A percentile compares a stretch with the other conserved stretches of the same genome.
These are phyloP conservation scores for Calycina marina DNA, from an alignment of 2,329 filamentous ascomycete genomes.

Conservation along the genomic window DNA sequence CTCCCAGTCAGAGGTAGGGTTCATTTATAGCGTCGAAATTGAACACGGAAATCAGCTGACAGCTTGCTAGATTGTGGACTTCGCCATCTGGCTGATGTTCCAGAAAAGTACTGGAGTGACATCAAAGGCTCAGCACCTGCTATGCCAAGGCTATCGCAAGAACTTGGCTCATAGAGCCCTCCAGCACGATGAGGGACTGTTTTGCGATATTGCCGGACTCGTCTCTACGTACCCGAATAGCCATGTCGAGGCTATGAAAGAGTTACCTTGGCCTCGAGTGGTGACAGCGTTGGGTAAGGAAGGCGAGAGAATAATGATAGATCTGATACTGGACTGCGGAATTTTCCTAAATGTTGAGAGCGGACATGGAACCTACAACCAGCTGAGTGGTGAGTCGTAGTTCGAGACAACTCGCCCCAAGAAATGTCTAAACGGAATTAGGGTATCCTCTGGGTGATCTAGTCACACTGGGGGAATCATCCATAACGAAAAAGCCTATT, in stretches of 20 bases:
- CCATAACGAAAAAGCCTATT: not conserved
- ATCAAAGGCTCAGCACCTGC: slow-evolving; percentile 52
- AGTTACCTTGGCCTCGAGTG: slow-evolving; percentile 59
- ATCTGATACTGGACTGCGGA: slow-evolving; percentile 62
- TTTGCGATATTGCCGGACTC: slow-evolving; percentile 48
- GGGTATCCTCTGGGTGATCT: slow-evolving; percentile 20
- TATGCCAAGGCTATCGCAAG: slow-evolving; percentile 71
- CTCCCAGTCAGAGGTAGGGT: slow-evolving; percentile 49
- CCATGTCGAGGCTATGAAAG: slow-evolving; percentile 54
- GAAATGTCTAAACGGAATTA: slow-evolving; percentile 3
- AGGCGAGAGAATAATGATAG: slow-evolving; percentile 64
- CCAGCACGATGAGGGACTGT: slow-evolving; percentile 16
- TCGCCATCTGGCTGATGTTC: slow-evolving; percentile 66
- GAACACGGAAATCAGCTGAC: slow-evolving; percentile 1
- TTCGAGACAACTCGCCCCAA: not conserved
- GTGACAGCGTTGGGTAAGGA: slow-evolving; percentile 59
- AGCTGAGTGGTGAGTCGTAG: slow-evolving; percentile 53
- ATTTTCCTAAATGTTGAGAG: slow-evolving; percentile 52
- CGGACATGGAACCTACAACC: slow-evolving; percentile 53
- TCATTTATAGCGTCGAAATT: not conserved
- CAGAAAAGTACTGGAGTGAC: slow-evolving; percentile 32
- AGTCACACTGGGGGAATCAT: slow-evolving; percentile 7
- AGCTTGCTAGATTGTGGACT: slow-evolving; percentile 51
- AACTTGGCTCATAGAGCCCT: slow-evolving; percentile 15
- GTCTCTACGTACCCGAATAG: slow-evolving; percentile 51